Base-by-base conservation (phyloP, 169 alveolate species). In the Eimeria zaria region DNA sequence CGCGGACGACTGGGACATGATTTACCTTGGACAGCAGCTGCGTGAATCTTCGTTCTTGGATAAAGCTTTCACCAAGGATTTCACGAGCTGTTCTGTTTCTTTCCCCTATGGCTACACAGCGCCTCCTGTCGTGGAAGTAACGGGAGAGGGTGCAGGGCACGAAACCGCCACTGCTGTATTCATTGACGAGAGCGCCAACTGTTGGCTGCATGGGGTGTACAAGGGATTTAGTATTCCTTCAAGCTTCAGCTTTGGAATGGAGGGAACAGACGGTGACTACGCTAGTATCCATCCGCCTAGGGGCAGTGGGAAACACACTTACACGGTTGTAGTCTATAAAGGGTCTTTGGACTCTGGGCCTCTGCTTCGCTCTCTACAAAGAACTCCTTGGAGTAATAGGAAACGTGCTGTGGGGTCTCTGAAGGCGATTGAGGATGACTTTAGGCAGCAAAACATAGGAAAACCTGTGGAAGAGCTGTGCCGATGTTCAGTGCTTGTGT, bases 401-500 rank as follows among this genome's bases (percentile, higher is more conserved):
- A 55, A 12, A 24, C 93, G 93, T 24, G 93, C 81, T 41, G 81
- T 87, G 39, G 93, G 81, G 9, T 87, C 93, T 7, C 9, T 87
- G 4, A 7, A 3, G 0, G 93, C 81, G 44, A 62, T 87, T 41
- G 81, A 30, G 67, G 51, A 4, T 27, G 93, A 87, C 81, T 62
- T 87, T 2, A 44, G 20, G 67, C 22, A 8, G 27, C 83, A n/a
- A 44, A 87, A 87, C 33, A 41, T 36, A 83, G 64, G 81, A 48
- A 36, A 41, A 27, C 83, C 78, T 33, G 76, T 55, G 74, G 93
- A 87, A 76, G 93, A 87, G 62, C 78, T 87, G 41, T 87, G 93
- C 81, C 33, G 93, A 18, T 87, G 93, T 20, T 60, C 93, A 22
- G 81, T 87, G 12, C 33, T 6, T n/a, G 81, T 87, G 51, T 39